phyloP scores from a whole-genome alignment of 1,284 basidiomycete genomes.

The Ceratobasidium sp. region DNA sequence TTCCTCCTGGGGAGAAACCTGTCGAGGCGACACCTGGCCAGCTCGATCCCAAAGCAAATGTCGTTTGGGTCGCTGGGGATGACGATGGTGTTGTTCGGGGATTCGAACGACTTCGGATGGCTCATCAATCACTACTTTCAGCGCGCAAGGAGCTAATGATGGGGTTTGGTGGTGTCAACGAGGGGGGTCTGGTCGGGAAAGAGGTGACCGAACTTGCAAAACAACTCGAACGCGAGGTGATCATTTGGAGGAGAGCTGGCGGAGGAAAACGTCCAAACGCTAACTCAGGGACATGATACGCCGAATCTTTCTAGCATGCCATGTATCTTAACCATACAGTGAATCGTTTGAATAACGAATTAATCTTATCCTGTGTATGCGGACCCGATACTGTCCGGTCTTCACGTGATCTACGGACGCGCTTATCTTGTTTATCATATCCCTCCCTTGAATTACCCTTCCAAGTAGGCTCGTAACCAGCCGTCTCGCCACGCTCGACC shows the following conservation, averaged over 20 bases:
- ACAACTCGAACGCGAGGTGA: slow-evolving; percentile 72
- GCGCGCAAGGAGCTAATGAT: slow-evolving; percentile 58
- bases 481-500: too few relatives aligned
- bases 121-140: slow-evolving; percentile 68
- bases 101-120: slow-evolving; percentile 67
- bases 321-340: not conserved
- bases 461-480: too few relatives aligned
- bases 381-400: too few relatives aligned
- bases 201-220: slow-evolving; percentile 57
- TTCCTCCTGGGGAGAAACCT: slow-evolving; percentile 59
- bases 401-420: too few relatives aligned
- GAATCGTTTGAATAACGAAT: not conserved
- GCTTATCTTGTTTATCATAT: too few relatives aligned
- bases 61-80: slow-evolving; percentile 20
- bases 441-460: too few relatives aligned
- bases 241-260: slow-evolving; percentile 67
- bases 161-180: slow-evolving; percentile 53
- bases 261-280: slow-evolving; percentile 26
- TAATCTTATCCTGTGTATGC: too few relatives aligned
- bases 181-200: slow-evolving; percentile 51
- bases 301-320: not conserved
- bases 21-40: slow-evolving; percentile 8
- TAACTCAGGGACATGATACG: not conserved
- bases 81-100: slow-evolving; percentile 53
- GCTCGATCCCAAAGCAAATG: slow-evolving; percentile 27